Percentiles rank a stretch among this genome's conserved stretches.
Evolutionary conservation across 2,329 filamentous ascomycete genomes (phyloP).

Genomic region (Penicillium crustosum): DNA sequence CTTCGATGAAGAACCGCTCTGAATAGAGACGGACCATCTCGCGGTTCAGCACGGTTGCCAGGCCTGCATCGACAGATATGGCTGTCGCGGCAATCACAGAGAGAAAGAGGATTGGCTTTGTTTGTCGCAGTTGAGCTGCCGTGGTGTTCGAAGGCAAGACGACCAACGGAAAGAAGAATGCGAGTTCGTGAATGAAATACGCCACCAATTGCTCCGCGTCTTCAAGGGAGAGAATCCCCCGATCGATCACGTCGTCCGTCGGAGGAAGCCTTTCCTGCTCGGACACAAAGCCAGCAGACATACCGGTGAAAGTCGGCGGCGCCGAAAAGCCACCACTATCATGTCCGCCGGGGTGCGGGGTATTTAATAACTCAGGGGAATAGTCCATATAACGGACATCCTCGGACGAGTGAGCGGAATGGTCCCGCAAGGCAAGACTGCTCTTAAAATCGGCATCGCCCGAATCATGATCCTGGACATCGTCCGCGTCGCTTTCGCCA

Average conservation of each 20-base stretch:
- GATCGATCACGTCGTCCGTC: constrained; percentile 33
- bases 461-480: constrained; percentile 15
- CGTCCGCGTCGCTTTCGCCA: constrained; percentile 24
- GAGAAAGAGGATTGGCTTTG: constrained; percentile 67
- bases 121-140: constrained; percentile 31
- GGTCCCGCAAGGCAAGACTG: constrained; percentile 19
- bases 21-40: constrained; percentile 52
- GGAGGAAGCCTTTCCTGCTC: constrained; percentile 15
- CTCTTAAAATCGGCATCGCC: constrained; percentile 22
- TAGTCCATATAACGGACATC: constrained; percentile 25
- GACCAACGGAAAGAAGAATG: constrained; percentile 33
- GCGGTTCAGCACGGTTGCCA: constrained; percentile 48
- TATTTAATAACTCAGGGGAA: constrained; percentile 26
- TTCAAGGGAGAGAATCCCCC: constrained; percentile 34
- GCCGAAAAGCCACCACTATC: constrained; percentile 22
- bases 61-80: constrained; percentile 51
- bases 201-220: constrained; percentile 34
- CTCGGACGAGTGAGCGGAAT: constrained; percentile 22
- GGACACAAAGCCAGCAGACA: constrained; percentile 18
- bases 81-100: constrained; percentile 67
- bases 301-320: constrained; percentile 22
- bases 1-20: constrained; percentile 49
- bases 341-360: constrained; percentile 18
- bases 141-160: constrained; percentile 31
- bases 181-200: constrained; percentile 34